A percentile compares a stretch with the other conserved stretches of the same genome.
phyloP scores from a whole-genome alignment of 2,329 filamentous ascomycete genomes.

The Volutella citrinella region DNA sequence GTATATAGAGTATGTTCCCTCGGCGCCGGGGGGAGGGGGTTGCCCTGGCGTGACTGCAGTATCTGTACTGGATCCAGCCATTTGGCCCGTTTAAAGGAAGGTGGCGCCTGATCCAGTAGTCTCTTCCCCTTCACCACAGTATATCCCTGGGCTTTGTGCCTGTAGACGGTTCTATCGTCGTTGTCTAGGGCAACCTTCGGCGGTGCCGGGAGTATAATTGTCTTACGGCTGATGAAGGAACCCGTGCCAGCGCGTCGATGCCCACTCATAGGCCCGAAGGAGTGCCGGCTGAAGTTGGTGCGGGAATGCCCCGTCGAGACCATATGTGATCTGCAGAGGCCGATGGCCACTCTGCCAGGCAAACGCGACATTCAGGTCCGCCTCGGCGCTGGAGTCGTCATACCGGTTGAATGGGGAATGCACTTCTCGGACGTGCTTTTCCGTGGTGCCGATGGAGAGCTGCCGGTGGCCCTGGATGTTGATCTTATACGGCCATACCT shows the following conservation, averaged over 20 bases:
- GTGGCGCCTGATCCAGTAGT: too few relatives aligned
- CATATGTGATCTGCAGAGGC: constrained; percentile 14
- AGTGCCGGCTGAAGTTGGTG: constrained; percentile 7
- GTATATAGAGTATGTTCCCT: too few relatives aligned
- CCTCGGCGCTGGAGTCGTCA: constrained; percentile 6
- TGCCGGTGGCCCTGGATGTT: constrained; percentile 4
- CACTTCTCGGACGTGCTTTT: constrained; percentile 8
- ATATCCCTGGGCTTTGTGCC: too few relatives aligned
- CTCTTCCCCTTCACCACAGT: too few relatives aligned
- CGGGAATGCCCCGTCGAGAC: constrained; percentile 13
- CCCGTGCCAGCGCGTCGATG: constrained; percentile 8
- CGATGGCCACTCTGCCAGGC: constrained; percentile 16
- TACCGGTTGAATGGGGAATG: constrained; percentile 4
- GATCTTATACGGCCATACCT: background rate
- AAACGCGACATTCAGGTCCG: constrained; percentile 7
- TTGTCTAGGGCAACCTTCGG: too few relatives aligned
- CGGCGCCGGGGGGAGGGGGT: too few relatives aligned
- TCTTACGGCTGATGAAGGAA: constrained; percentile 8
- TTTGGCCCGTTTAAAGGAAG: too few relatives aligned
- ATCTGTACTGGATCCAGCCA: too few relatives aligned
- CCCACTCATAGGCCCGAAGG: constrained; percentile 6
- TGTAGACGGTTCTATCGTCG: too few relatives aligned
- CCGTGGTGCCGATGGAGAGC: constrained; percentile 9
- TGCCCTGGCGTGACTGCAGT: too few relatives aligned
- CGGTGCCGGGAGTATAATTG: too few relatives aligned